Evolutionary conservation across 441 rosid species (phyloP).

Genomic region (Pelargonium cotyledonis): DNA sequence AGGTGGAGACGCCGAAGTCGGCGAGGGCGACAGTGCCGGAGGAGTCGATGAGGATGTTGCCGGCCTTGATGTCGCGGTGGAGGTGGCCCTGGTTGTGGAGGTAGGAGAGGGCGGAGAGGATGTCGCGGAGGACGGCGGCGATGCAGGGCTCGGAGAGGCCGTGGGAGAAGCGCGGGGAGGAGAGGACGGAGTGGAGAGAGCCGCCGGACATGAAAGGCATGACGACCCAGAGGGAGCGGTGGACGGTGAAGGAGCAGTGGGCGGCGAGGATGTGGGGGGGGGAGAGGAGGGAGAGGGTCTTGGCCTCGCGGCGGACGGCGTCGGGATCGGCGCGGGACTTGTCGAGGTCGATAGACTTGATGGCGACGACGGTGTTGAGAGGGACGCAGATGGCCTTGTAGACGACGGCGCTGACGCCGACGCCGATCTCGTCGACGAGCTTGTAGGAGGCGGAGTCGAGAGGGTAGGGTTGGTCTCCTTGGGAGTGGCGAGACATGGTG

Average conservation of each 20-base stretch:
- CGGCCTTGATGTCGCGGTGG: conserved; percentile 73
- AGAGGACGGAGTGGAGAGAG: conserved; percentile 65
- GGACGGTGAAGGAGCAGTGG: conserved; percentile 71
- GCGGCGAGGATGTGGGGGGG: conserved; percentile 74
- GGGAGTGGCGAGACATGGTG: conserved; percentile 21
- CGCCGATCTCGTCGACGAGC: conserved; percentile 58
- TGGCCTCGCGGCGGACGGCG: conserved; percentile 55
- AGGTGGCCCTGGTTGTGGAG: conserved; percentile 74
- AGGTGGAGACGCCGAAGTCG: conserved; percentile 80
- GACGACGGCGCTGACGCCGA: conserved; percentile 69
- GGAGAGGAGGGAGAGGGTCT: conserved; percentile 66
- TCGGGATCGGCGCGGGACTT: conserved; percentile 55
- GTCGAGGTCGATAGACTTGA: conserved; percentile 75
- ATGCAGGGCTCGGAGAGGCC: conserved; percentile 67
- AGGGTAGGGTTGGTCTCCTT: conserved; percentile 37
- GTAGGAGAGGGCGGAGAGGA: conserved; percentile 54
- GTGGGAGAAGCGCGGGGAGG: conserved; percentile 41
- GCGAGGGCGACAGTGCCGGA: conserved; percentile 65
- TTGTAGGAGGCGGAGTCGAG: conserved; percentile 53
- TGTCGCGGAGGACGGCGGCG: conserved; percentile 57
- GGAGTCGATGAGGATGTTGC: conserved; percentile 60
- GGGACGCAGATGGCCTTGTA: conserved; percentile 73
- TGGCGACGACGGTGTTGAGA: conserved; percentile 49
- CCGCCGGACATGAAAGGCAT: conserved; percentile 92
- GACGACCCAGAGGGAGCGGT: conserved; percentile 75